phyloP scores from a whole-genome alignment of 768 basidiomycete genomes.

The Amanita fuliginea region DNA sequence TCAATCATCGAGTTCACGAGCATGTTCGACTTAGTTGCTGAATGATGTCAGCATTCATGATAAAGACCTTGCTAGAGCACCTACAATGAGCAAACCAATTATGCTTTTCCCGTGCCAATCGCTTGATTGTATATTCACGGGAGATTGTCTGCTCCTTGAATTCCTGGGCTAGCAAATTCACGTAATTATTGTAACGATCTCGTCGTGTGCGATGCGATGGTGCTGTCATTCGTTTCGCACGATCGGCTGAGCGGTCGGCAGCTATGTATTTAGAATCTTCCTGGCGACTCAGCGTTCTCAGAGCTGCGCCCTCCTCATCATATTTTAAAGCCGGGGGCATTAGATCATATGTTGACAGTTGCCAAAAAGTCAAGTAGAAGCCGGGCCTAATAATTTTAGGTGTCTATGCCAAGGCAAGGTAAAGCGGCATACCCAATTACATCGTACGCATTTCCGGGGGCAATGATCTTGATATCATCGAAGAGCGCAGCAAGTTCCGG shows the following conservation, averaged over 20 bases:
- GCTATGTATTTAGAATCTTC: slow-evolving; percentile 52
- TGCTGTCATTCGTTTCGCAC: slow-evolving; percentile 46
- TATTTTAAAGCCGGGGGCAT: slow-evolving; percentile 68
- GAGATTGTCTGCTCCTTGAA: slow-evolving; percentile 67
- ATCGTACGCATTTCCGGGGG: slow-evolving; percentile 52
- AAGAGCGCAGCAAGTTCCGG: slow-evolving; percentile 64
- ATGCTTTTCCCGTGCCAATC: slow-evolving; percentile 64
- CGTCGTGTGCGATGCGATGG: slow-evolving; percentile 47
- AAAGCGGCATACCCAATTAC: slow-evolving; percentile 53
- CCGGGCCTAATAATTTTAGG: slow-evolving; percentile 46
- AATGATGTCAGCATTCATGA: not conserved
- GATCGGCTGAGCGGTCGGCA: slow-evolving; percentile 66
- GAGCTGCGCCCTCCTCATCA: slow-evolving; percentile 57
- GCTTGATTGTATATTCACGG: slow-evolving; percentile 65
- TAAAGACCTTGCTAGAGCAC: slow-evolving; percentile 1
- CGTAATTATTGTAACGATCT: slow-evolving; percentile 55
- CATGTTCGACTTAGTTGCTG: slow-evolving; percentile 34
- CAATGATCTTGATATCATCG: slow-evolving; percentile 61
- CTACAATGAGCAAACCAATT: slow-evolving; percentile 73
- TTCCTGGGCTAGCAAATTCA: slow-evolving; percentile 51
- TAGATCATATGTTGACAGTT: slow-evolving; percentile 85
- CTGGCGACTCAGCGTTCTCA: slow-evolving; percentile 52
- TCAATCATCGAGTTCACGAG: slow-evolving; percentile 65
- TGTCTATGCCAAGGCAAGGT: not conserved
- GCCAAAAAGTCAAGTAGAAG: slow-evolving; percentile 97